Evolutionary conservation across 2,329 filamentous ascomycete species (phyloP), one percentile per base, ranked within the genome.

Genomic region (Epichloe festucae): DNA sequence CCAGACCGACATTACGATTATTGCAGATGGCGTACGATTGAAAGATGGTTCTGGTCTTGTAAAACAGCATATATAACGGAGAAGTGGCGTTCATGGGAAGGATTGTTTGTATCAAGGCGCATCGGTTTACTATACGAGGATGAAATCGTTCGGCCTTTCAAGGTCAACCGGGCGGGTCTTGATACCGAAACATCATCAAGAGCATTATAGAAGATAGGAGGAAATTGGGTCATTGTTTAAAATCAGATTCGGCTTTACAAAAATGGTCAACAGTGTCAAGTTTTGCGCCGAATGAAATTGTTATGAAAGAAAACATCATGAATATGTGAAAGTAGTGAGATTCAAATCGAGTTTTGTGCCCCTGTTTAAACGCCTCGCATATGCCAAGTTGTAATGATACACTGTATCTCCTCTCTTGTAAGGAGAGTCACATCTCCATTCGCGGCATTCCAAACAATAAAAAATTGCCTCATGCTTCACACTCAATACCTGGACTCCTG

Each of bases 341-440:
- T 55, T 45, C 39, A 47, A 47, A 48, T 48, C 46, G 39, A 52
- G 45, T 35, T 38, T 41, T 34, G 52, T 59, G 55, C 42, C 58
- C 58, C 52, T 57, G 57, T 64, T 56, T 60, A 45, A 66, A 67
- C 64, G 65, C 65, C 65, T 58, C 56, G 62, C 58, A 65, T 61
- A 67, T 66, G 62, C 60, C 57, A 58, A 57, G 56, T 62, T 58
- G 54, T 67, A 65, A 58, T 63, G 57, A 57, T 66, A 66, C 64
- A 65, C 27, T 10, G 55, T 58, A 54, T 60, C 27, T 57, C 58
- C 59, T 59, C 60, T 53, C 60, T 59, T 54, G 60, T 34, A 47
- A 55, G 51, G 54, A 49, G 17, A 12, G 21, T 34, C 39, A n/a
- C 10, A 14, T 31, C 39, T 49, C 47, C 41, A 17, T 11, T 12